Evolutionary conservation across 805 yeast genomes (phyloP).

Genomic region (Candida anglica): DNA sequence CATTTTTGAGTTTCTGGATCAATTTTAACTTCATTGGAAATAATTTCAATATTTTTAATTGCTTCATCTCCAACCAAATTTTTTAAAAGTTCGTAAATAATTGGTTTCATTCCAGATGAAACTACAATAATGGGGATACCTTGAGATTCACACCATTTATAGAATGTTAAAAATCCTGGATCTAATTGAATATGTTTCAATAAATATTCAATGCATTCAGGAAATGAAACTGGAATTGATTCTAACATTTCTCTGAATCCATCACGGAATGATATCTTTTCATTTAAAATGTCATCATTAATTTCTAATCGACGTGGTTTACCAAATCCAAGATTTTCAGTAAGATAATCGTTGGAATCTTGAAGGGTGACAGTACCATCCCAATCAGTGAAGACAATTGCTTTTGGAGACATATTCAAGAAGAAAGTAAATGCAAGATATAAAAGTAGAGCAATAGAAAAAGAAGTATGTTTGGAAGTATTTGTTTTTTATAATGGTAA

Average conservation of each 20-base stretch:
- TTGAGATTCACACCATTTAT: slow-evolving; percentile 69
- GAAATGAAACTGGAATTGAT: slow-evolving; percentile 71
- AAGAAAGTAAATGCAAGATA: background rate
- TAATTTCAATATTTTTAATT: slow-evolving; percentile 66
- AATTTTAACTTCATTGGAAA: slow-evolving; percentile 70
- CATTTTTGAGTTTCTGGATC: slow-evolving; percentile 57
- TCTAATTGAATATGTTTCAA: slow-evolving; percentile 69
- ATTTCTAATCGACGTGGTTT: slow-evolving; percentile 57
- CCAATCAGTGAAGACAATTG: slow-evolving; percentile 94
- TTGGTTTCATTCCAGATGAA: slow-evolving; percentile 91
- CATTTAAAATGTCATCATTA: slow-evolving; percentile 71
- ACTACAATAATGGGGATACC: slow-evolving; percentile 83
- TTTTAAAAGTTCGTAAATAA: slow-evolving; percentile 72
- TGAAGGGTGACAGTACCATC: slow-evolving; percentile 97
- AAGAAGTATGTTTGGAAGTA: no score
- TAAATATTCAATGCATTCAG: slow-evolving; percentile 72
- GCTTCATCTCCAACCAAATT: slow-evolving; percentile 77
- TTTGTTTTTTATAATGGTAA: no score
- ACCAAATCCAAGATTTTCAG: slow-evolving; percentile 90
- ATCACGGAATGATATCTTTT: slow-evolving; percentile 66
- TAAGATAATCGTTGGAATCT: slow-evolving; percentile 89
- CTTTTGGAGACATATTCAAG: slow-evolving; percentile 28
- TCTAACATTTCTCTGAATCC: slow-evolving; percentile 84
- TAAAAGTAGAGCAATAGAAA: no score
- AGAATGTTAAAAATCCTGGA: slow-evolving; percentile 83